Base-by-base conservation (phyloP, 2,329 filamentous ascomycete species). In the Tetracladium maxilliforme region DNA sequence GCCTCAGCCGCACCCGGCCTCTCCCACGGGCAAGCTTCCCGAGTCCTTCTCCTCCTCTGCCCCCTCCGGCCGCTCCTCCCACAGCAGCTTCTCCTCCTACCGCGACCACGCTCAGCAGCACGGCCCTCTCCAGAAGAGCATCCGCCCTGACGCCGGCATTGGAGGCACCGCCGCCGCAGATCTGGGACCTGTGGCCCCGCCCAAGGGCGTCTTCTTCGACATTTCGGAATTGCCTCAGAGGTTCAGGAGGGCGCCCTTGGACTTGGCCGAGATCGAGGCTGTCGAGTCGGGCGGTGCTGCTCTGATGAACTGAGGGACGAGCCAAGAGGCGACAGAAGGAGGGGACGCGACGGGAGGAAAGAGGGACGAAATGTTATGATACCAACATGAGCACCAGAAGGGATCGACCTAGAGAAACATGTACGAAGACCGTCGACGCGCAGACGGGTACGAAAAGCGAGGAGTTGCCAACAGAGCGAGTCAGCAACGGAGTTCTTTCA, bases 151-250 rank as follows among this genome's bases (percentile, higher is more conserved):
- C 14, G 33, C 32, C 12, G 33, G 25, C 14, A 26, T 45, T 16
- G 44, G 81, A 36, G 67, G 69, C 40, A 48, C 58, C 29, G 50
- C 78, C 7, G 86, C 82, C 28, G 55, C 70, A 32, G 58, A 74
- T 19, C 63, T 94, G 8, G 86, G 87, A 23, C 56, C 79, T 9
- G 61, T 95, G 33, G 48, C 65, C 37, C 65, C 86, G 19, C 64
- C 65, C 31, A 54, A 70, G 42, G 87, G 87, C 39, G 59, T 82
- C 49, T 83, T 66, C 52, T 94, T 93, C 48, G 90, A 95, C 52
- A 72, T 84, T 40, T 80, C 71, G 39, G 80, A 98, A 56, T 72
- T 98, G 14, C 87, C 90, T 11, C 49, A 61, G 34, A 71, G 87
- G 41, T 98, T 94, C 68, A 71, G 75, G 44, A 69, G 83, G 36